phyloP scores from a whole-genome alignment of 2,329 filamentous ascomycete species.

The Colletotrichum noveboracense region DNA sequence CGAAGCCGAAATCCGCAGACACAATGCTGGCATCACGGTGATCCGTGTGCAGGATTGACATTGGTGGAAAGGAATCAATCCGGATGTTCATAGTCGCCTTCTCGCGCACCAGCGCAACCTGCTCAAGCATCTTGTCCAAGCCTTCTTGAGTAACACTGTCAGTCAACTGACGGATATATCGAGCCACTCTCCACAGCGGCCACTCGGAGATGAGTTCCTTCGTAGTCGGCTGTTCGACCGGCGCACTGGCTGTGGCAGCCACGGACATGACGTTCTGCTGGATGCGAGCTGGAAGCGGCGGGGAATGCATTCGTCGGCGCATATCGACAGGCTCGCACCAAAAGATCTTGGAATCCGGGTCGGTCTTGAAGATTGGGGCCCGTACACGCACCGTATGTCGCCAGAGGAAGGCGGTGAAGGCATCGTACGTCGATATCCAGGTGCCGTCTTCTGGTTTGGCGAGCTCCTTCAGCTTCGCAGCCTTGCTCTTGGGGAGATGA shows the following conservation, averaged over 20 bases:
- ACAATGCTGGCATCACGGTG: slow-evolving; percentile 35
- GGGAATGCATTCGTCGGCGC: slow-evolving; percentile 34
- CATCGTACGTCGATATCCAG: slow-evolving; percentile 53
- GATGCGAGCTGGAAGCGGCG: slow-evolving; percentile 29
- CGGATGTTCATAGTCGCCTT: slow-evolving; percentile 38
- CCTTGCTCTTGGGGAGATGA: slow-evolving; percentile 49
- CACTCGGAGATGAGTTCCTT: slow-evolving; percentile 39
- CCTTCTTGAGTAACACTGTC: slow-evolving; percentile 37
- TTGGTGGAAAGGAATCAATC: slow-evolving; percentile 38
- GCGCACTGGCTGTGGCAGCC: slow-evolving; percentile 24
- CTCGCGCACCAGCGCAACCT: slow-evolving; percentile 39
- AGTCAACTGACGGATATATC: slow-evolving; percentile 42
- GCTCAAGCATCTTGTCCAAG: slow-evolving; percentile 32
- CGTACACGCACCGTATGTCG: slow-evolving; percentile 40
- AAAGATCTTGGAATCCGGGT: slow-evolving; percentile 29
- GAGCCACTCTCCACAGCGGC: slow-evolving; percentile 38
- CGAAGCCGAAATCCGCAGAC: slow-evolving; percentile 41
- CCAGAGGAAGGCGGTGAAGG: slow-evolving; percentile 47
- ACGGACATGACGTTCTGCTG: slow-evolving; percentile 40
- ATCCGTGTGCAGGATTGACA: slow-evolving; percentile 39
- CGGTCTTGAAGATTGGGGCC: slow-evolving; percentile 35
- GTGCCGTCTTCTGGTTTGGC: slow-evolving; percentile 36
- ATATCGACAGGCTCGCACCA: slow-evolving; percentile 46
- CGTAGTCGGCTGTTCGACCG: slow-evolving; percentile 32
- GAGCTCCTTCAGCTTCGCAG: slow-evolving; percentile 40